Evolutionary conservation across 306 rosid genomes (phyloP).

Genomic region (Neltuma alba): DNA sequence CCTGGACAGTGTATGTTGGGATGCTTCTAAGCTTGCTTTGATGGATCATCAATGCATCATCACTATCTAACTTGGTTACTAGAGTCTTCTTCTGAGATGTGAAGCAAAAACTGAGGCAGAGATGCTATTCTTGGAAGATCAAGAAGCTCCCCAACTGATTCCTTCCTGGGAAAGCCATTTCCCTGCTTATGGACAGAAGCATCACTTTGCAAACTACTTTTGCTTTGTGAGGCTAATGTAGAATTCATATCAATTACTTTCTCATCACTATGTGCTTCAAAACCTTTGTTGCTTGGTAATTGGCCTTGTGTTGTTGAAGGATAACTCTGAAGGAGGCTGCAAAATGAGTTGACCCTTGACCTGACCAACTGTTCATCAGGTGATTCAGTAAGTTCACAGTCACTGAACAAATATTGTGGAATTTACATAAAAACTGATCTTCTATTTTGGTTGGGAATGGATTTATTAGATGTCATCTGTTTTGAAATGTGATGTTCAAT

Average conservation of each 20-base stretch:
- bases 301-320: slow-evolving; percentile 47
- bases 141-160: slow-evolving; percentile 66
- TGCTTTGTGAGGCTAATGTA: slow-evolving; percentile 19
- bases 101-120: slow-evolving; percentile 41
- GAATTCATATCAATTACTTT: slow-evolving; percentile 38
- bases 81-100: slow-evolving; percentile 34
- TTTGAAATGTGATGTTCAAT: slow-evolving; percentile 60
- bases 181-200: slow-evolving; percentile 44
- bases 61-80: neutral
- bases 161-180: slow-evolving; percentile 59
- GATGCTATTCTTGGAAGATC: slow-evolving; percentile 77
- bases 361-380: slow-evolving; percentile 66
- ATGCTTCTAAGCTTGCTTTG: slow-evolving; percentile 23
- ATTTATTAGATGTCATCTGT: slow-evolving; percentile 48
- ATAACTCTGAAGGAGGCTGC: slow-evolving; percentile 68
- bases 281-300: neutral
- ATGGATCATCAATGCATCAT: neutral
- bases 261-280: slow-evolving; percentile 11
- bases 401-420: slow-evolving; percentile 57
- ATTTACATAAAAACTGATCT: slow-evolving; percentile 60
- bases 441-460: slow-evolving; percentile 41
- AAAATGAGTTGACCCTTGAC: slow-evolving; percentile 75
- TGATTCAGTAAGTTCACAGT: slow-evolving; percentile 43
- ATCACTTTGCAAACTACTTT: slow-evolving; percentile 35
- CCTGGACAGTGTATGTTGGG: no score